Percentiles rank a stretch among this genome's conserved stretches.
Conservation (phyloP, 2,329 filamentous ascomycete species). For the Colletotrichum liaoningense region DNA sequence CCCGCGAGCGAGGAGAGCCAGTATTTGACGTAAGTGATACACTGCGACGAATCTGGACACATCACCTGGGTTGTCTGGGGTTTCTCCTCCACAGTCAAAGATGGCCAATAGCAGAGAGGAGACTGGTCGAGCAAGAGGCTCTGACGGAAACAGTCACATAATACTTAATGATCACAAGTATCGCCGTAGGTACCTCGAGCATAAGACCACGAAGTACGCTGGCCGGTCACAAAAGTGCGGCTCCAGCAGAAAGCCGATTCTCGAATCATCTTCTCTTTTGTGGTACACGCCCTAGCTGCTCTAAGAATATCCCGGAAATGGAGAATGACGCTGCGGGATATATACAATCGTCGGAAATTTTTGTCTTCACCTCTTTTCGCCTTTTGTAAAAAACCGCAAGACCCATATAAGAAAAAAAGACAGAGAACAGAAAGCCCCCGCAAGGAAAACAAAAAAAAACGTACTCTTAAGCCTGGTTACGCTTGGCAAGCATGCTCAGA, state of each 20-base stretch:
- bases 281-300: not conserved
- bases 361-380: slow-evolving; percentile 17
- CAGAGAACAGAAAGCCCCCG: not conserved
- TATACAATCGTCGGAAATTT: slow-evolving; percentile 23
- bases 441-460: too few species aligned
- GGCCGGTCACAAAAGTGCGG: too few species aligned
- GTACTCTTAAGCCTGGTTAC: slow-evolving; percentile 34
- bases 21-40: too few species aligned
- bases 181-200: too few species aligned
- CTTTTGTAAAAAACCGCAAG: not conserved
- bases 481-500: slow-evolving; percentile 86
- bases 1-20: too few species aligned
- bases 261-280: not conserved
- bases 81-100: too few species aligned
- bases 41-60: too few species aligned
- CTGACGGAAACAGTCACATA: too few species aligned
- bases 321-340: slow-evolving; percentile 4
- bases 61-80: too few species aligned
- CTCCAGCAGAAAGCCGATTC: not conserved
- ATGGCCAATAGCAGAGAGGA: too few species aligned
- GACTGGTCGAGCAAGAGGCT: too few species aligned
- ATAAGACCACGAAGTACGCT: not conserved
- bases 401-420: not conserved
- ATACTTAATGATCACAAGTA: not conserved
- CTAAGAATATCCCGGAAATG: not conserved